Conservation (phyloP, 192 early-diverging fungal genomes). For the Gamsiella multidivaricata region DNA sequence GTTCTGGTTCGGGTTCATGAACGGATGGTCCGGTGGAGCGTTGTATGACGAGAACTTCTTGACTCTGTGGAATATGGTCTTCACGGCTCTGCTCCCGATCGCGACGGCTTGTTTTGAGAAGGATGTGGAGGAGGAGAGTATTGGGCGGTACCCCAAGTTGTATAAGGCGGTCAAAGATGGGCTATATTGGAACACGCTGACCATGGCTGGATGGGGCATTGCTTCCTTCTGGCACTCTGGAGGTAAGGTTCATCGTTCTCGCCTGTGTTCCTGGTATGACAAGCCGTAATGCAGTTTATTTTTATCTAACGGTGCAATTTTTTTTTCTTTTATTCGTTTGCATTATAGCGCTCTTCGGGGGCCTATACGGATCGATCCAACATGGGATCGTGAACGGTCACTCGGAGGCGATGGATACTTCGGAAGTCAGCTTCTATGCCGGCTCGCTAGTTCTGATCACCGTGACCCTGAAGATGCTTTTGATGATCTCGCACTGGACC, state of each 20-base stretch:
- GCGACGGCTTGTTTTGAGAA: slow-evolving; percentile 96
- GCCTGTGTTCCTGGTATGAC: slow-evolving; percentile 1
- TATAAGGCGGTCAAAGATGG: slow-evolving; percentile 74
- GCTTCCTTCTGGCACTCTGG: slow-evolving; percentile 54
- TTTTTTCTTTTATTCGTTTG: slow-evolving; percentile 1
- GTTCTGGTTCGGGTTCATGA: slow-evolving; percentile 93
- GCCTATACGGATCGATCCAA: slow-evolving; percentile 30
- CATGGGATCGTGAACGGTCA: slow-evolving; percentile 20
- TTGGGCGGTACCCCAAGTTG: slow-evolving; percentile 94
- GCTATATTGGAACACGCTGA: slow-evolving; percentile 48
- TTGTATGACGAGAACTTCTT: slow-evolving; percentile 95
- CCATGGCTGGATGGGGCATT: slow-evolving; percentile 49
- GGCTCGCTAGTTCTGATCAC: slow-evolving; percentile 48
- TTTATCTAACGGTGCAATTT: too few species aligned
- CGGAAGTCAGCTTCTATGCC: slow-evolving; percentile 46
- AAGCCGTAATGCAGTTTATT: too few species aligned
- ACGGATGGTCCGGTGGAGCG: slow-evolving; percentile 93
- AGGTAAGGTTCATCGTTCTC: slow-evolving; percentile 17
- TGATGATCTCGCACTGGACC: slow-evolving; percentile 47
- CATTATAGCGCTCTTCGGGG: slow-evolving; percentile 36
- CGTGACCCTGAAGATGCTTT: slow-evolving; percentile 50
- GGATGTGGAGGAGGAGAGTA: slow-evolving; percentile 83
- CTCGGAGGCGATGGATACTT: slow-evolving; percentile 18
- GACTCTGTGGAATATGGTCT: slow-evolving; percentile 91
- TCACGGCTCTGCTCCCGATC: slow-evolving; percentile 90